Evolutionary conservation across 176 grass and related monocot genomes (phyloP).

Genomic region (Eleusine indica): DNA sequence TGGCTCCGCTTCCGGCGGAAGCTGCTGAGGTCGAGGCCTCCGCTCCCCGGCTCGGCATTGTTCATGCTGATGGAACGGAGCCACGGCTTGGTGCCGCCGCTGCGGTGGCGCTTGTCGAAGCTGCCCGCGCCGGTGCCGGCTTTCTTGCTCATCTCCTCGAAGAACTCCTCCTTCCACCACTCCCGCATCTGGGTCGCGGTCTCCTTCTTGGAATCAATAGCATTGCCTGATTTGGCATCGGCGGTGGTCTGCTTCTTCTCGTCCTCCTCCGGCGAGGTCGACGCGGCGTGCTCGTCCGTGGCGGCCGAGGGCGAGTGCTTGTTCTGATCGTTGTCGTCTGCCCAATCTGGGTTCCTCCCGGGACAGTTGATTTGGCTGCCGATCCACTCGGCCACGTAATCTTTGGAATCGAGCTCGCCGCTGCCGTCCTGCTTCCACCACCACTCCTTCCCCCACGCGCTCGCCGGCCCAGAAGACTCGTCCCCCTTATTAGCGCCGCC

Average conservation of each 20-base stretch:
- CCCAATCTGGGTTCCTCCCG: constrained; percentile 35
- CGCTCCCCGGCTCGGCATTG: constrained; percentile 2
- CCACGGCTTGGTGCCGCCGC: constrained; percentile 8
- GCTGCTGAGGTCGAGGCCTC: constrained; percentile 3
- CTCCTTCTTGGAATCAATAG: neutral
- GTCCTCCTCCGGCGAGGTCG: constrained; percentile 9
- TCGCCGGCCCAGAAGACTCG: constrained; percentile 4
- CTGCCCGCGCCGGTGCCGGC: neutral
- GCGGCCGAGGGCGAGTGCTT: neutral
- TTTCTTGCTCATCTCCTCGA: constrained; percentile 40
- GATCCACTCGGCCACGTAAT: constrained; percentile 40
- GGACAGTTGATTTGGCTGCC: constrained; percentile 32
- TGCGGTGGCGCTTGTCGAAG: constrained; percentile 10
- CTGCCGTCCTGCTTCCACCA: constrained; percentile 41
- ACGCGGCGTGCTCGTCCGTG: neutral
- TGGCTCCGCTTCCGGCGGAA: constrained; percentile 21
- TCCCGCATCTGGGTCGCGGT: constrained; percentile 20
- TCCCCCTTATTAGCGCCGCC: constrained; percentile 1
- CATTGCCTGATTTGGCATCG: neutral
- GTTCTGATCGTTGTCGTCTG: neutral
- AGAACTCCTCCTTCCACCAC: constrained; percentile 44
- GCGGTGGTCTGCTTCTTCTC: constrained; percentile 1
- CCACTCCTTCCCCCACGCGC: constrained; percentile 28
- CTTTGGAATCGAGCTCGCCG: constrained; percentile 33
- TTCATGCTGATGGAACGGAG: constrained; percentile 33